Evolutionary conservation across 2,329 filamentous ascomycete species (phyloP), one percentile per base, ranked within the genome.

Genomic region (Ambrosiella cleistominuta): DNA sequence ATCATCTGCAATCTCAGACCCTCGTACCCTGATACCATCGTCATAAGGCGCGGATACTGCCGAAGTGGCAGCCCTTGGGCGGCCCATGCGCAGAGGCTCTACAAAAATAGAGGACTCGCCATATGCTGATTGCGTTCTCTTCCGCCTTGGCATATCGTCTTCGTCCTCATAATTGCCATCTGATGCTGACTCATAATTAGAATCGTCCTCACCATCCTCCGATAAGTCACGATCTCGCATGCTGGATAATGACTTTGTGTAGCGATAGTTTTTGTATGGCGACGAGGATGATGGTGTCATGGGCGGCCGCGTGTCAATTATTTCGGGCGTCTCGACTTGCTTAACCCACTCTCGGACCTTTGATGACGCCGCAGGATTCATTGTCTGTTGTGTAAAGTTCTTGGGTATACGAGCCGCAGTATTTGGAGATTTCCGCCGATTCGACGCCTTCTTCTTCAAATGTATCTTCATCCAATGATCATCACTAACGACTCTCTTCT

Each of bases 401-500:
- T 78, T 80, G 0, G 80, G 79, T n/a, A 82, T 68, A 0, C 73
- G 71, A 17, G 59, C 54, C 2, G 56, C 50, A 1, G 59, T 52
- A 12, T 56, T 60, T 3, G 64, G 61, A 4, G 64, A 59, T 54
- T 67, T 67, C 50, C 66, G 66, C 3, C 59, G 58, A 40, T 60
- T 53, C 13, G 62, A 68, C 7, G 75, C 70, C 59, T 68, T 75
- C 60, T 73, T 75, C 61, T 75, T 77, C 60, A 74, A 76, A 61
- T 76, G 78, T 68, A 70, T 69, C 61, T 81, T 83, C 70, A 81
- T 81, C 86, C 91, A 97, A 70, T 95, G 87, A 57, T 86, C 85
- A 71, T 97, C 91, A 68, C 90, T 96, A 61, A 96, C 81, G 57
- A 97, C 88, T 62, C 90, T 81, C 75, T 95, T 96, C 71, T 88